Base-by-base conservation (phyloP, 2,329 filamentous ascomycete genomes). In the Pestalotiopsis sp. region DNA sequence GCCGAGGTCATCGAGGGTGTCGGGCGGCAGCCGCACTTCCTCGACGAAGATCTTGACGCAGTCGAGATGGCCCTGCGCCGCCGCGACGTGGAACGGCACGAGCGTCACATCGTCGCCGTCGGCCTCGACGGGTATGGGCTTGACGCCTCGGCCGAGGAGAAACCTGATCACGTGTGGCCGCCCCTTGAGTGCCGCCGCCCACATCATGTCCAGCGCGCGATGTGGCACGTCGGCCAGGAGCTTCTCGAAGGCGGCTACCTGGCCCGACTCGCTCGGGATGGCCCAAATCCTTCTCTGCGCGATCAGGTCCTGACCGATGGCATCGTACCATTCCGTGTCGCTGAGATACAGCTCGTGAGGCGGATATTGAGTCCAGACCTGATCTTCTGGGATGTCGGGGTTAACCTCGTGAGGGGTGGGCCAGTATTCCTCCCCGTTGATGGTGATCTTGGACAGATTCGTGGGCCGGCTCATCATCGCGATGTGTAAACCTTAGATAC, bases 1-100 rank as follows among this genome's bases (percentile, higher is more conserved):
- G 14, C 41, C 45, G 14, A 52, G 14, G 14, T 65, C 39, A 25
- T 65, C 63, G 9, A 31, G 45, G 59, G n/a, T 62, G 17, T 62
- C n/a, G 14, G 59, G 14, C 17, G 25, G 7, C 27, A 62, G 31
- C 11, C 27, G 25, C 4, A 12, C 59, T 23, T 62, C 31, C 17
- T 62, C 59, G 17, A 62, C 20, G 17, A 62, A 62, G n/a, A 62
- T 20, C 13, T 38, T 62, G 59, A 62, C 59, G 20, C 36, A 62
- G 31, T 62, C 59, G n/a, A 36, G 27, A n/a, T n/a, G 27, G 4
- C 59, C 59, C 7, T 39, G 12, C 4, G 13, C 59, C 17, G 59
- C 59, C 1, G 59, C 25, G 3, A 39, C 59, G 20, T 62, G 27
- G 4, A 39, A 36, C 17, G 59, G 27, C 13, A 20, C 59, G n/a